Evolutionary conservation across 345 rosid genomes (phyloP).

Genomic region (Eutrema yunnanense): DNA sequence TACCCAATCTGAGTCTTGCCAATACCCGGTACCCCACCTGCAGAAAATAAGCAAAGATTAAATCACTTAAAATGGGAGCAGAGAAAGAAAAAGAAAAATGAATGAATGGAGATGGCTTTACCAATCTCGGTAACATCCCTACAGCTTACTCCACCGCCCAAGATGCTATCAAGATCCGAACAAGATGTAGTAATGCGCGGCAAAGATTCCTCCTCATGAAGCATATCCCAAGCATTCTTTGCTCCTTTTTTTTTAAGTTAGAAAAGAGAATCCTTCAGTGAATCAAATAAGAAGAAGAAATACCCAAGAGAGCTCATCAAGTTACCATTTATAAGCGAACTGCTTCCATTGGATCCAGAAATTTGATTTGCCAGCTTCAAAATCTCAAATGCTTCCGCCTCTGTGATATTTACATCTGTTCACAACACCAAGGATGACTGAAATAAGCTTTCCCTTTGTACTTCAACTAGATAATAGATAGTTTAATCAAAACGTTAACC

Average conservation of each 20-base stretch:
- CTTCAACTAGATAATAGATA: neutral
- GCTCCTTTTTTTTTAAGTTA: constrained; percentile 40
- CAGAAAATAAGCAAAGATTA: neutral
- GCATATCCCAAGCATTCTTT: constrained; percentile 93
- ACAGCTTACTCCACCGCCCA: constrained; percentile 89
- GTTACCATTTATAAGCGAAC: constrained; percentile 43
- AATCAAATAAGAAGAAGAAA: constrained; percentile 1
- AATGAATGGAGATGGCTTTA: constrained; percentile 16
- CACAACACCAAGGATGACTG: neutral
- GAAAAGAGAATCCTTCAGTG: neutral
- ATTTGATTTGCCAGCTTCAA: constrained; percentile 37
- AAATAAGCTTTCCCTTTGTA: neutral
- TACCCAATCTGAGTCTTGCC: constrained; percentile 98
- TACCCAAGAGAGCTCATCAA: constrained; percentile 1
- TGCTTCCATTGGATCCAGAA: constrained; percentile 20
- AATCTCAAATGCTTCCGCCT: constrained; percentile 54
- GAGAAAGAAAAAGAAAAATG: neutral
- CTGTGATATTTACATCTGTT: constrained; percentile 50
- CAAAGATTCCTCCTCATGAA: constrained; percentile 61
- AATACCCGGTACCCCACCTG: constrained; percentile 88
- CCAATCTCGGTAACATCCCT: constrained; percentile 94
- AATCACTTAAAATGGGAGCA: neutral
- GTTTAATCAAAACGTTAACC: neutral
- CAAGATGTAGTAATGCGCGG: constrained; percentile 71
- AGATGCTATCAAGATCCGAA: constrained; percentile 68